phyloP scores from a whole-genome alignment of 2,329 filamentous ascomycete species.

The Ustulina deusta region DNA sequence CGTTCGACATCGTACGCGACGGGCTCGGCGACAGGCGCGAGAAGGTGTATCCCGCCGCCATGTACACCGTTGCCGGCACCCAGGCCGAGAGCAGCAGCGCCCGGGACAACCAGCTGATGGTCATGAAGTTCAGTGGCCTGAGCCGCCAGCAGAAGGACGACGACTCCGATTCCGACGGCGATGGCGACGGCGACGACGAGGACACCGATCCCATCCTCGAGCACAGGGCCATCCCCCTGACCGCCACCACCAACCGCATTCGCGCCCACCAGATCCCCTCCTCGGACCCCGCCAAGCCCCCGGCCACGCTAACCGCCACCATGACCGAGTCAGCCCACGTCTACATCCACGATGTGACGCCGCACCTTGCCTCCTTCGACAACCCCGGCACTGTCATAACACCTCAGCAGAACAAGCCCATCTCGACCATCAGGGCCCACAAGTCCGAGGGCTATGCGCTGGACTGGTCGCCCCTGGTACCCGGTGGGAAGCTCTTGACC shows the following conservation, averaged over 20 bases:
- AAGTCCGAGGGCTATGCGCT: slow-evolving; percentile 94
- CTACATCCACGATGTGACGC: slow-evolving; percentile 93
- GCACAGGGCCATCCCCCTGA: slow-evolving; percentile 87
- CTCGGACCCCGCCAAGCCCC: slow-evolving; percentile 75
- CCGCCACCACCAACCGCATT: slow-evolving; percentile 92
- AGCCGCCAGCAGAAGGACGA: slow-evolving; percentile 84
- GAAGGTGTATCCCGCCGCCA: slow-evolving; percentile 92
- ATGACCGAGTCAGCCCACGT: slow-evolving; percentile 93
- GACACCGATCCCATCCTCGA: slow-evolving; percentile 90
- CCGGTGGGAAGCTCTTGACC: slow-evolving; percentile 86
- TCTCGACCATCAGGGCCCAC: slow-evolving; percentile 89
- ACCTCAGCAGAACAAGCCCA: slow-evolving; percentile 86
- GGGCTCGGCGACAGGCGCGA: slow-evolving; percentile 83
- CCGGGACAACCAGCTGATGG: slow-evolving; percentile 92
- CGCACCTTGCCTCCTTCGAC: slow-evolving; percentile 90
- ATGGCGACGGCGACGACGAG: slow-evolving; percentile 77
- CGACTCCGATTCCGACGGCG: slow-evolving; percentile 75
- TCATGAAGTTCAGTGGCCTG: slow-evolving; percentile 95
- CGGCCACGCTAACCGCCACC: slow-evolving; percentile 85
- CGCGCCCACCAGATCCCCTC: slow-evolving; percentile 84
- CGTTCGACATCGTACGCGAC: slow-evolving; percentile 92
- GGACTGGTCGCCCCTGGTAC: slow-evolving; percentile 91
- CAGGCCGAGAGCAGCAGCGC: slow-evolving; percentile 82
- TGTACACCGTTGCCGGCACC: slow-evolving; percentile 94
- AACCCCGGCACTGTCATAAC: slow-evolving; percentile 84